Evolutionary conservation across 176 grass and related monocot species (phyloP).

Genomic region (Urochloa ruziziensis): DNA sequence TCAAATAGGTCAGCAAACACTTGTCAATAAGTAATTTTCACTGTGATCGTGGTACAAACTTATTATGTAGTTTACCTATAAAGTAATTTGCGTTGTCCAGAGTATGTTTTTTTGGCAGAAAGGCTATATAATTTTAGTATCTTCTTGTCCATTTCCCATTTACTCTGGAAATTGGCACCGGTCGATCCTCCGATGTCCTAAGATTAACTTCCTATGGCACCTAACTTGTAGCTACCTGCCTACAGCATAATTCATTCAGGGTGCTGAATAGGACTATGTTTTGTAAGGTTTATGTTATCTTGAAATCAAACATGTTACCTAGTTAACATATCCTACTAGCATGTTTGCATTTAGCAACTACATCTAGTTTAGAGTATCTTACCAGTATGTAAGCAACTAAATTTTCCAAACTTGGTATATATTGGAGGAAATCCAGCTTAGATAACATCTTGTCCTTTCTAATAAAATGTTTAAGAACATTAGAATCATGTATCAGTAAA

Average conservation of each 20-base stretch:
- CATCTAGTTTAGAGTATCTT: background rate
- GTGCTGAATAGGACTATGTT: no score
- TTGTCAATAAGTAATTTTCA: background rate
- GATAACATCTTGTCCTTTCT: background rate
- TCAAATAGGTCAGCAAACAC: background rate
- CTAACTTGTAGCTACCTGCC: no score
- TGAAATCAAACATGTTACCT: background rate
- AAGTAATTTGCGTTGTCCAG: background rate
- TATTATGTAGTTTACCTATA: background rate
- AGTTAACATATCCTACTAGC: background rate
- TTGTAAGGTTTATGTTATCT: no score
- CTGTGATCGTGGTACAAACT: constrained; percentile 1
- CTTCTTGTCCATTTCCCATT: background rate
- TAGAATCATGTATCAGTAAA: constrained; percentile 9
- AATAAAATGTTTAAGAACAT: background rate
- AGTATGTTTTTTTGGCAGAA: background rate
- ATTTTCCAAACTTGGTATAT: background rate
- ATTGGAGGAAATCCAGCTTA: background rate
- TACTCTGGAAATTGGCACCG: no score
- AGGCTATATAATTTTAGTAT: background rate
- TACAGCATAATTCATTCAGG: no score
- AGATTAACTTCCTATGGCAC: no score
- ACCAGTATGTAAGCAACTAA: background rate
- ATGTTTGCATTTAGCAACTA: background rate
- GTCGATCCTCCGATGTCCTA: no score